Evolutionary conservation across 306 rosid genomes (phyloP).

Genomic region (Cucurbita maxima): DNA sequence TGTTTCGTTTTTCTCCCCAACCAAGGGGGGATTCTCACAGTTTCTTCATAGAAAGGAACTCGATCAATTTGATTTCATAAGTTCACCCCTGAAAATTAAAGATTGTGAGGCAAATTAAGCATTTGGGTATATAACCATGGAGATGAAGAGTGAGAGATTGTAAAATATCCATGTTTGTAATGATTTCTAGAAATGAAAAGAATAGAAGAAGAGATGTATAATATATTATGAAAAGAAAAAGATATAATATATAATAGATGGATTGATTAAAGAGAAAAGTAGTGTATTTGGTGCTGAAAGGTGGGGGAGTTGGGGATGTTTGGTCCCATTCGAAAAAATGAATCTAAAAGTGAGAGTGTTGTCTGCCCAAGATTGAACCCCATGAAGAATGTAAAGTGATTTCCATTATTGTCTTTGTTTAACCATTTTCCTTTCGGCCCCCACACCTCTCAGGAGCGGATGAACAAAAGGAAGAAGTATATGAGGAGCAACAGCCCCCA

Average conservation of each 20-base stretch:
- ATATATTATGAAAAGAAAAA: background rate
- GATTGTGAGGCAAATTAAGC: too few species aligned
- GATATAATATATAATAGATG: conserved; percentile 8
- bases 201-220: background rate
- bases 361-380: conserved; percentile 50
- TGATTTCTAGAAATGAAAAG: background rate
- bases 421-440: conserved; percentile 22
- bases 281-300: conserved; percentile 24
- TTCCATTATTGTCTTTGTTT: conserved; percentile 55
- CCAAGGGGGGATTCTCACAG: too few species aligned
- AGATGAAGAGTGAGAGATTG: background rate
- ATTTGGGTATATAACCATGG: background rate
- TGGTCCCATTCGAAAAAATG: conserved; percentile 56
- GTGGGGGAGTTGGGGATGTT: conserved; percentile 13
- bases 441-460: conserved; percentile 28
- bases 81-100: too few species aligned
- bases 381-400: conserved; percentile 48
- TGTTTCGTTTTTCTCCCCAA: too few species aligned
- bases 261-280: background rate
- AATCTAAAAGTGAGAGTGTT: conserved; percentile 32
- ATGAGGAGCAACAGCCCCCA: conserved; percentile 36
- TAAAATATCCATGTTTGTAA: too few species aligned
- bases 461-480: conserved; percentile 16
- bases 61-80: background rate
- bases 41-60: background rate